A percentile compares a stretch with the other conserved stretches of the same genome.
These are phyloP conservation scores for Collariella sp. DNA, from an alignment of 495 filamentous ascomycete genomes.

Conservation along the genomic window DNA sequence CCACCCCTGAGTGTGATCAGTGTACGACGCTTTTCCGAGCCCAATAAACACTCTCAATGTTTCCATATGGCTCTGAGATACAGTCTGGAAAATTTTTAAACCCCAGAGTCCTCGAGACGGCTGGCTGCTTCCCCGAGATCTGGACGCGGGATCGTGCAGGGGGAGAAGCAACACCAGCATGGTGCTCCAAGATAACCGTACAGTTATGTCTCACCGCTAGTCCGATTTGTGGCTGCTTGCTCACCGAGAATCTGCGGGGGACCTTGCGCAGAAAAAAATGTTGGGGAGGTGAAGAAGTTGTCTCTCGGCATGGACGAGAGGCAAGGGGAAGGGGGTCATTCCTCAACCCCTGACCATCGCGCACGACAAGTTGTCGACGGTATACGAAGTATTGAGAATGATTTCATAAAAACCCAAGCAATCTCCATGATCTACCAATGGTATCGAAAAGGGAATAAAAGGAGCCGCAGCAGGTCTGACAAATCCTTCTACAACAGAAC, in stretches of 20 bases:
- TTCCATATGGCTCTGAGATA: no score
- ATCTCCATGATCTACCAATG: slow-evolving; percentile 21
- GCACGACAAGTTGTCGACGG: no score
- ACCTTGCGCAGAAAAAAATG: background rate
- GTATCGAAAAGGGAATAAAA: slow-evolving; percentile 20
- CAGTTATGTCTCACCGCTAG: background rate
- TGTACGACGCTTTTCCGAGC: background rate
- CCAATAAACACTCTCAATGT: background rate
- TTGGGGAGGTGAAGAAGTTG: background rate
- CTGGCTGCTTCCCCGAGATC: no score
- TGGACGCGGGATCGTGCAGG: no score
- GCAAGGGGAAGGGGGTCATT: no score
- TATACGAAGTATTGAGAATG: no score
- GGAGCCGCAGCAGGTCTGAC: background rate
- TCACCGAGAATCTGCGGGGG: background rate
- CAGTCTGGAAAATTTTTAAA: no score
- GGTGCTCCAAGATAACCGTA: background rate
- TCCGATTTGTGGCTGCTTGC: background rate
- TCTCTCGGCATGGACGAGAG: no score
- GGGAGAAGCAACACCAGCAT: background rate
- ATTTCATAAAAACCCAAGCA: background rate
- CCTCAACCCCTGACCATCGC: no score
- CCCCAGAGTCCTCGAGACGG: no score
- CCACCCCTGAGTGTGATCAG: background rate
- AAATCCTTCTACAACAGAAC: slow-evolving; percentile 6